Base-by-base conservation (phyloP, 2,329 filamentous ascomycete species). In the Aspergillus melleus region DNA sequence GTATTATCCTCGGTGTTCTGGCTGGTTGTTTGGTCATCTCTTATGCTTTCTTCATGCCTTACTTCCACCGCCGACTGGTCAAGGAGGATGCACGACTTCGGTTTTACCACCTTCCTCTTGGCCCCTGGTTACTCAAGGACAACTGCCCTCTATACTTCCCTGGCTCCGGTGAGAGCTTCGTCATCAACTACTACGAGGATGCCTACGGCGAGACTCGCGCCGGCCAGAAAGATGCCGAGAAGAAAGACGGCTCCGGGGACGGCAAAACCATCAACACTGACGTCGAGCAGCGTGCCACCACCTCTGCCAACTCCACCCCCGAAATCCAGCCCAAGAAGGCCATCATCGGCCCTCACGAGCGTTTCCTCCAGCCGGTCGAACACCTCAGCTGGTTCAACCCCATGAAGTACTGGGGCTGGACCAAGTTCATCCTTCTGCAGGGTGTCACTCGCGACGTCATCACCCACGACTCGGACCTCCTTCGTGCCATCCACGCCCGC, bases 391-490 rank as follows among this genome's bases (percentile, higher is more conserved):
- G 64, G 57, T 5, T 49, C 4, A 61, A 66, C 55, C 67, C 69
- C 12, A 29, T 61, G 49, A 70, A 70, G 51, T 66, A 66, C 61
- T 74, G 64, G 54, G 78, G 77, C 8, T 79, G 77, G 51, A 62
- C 70, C 53, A 83, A 82, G 61, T 79, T 74, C 30, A 70, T 72
- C 9, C 72, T 84, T 59, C 78, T 79, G 6, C 76, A 77, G 53
- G 77, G 78, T 55, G 76, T 81, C 20, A 77, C 75, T 29, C 73
- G 74, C 56, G 78, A 81, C 60, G 74, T 75, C 24, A 72, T 79
- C 49, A 73, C 71, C 22, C 77, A 79, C 61, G 73, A 78, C 59
- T 76, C 74, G 4, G 72, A 71, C 5, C 68, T 67, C 47, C 75
- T 77, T n/a, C 73, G 66, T 53, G 73, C 67, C 54, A 76, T 74